Percentiles rank a stretch among this genome's conserved stretches.
Conservation (phyloP, 129 eudicot species). For the Cynara cardunculus region DNA sequence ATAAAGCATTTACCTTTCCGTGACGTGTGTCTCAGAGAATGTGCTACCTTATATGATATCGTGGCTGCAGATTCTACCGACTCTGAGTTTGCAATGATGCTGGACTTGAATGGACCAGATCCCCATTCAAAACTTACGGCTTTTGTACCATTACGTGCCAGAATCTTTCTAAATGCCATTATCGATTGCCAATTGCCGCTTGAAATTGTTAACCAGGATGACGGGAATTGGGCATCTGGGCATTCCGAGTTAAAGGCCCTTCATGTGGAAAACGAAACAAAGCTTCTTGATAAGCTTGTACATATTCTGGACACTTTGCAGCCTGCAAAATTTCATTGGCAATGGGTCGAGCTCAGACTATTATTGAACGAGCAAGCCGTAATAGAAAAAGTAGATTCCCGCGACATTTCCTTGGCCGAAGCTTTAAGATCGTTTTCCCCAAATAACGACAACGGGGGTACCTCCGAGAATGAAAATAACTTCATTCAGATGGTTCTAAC, state of each 20-base stretch:
- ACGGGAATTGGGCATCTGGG: constrained; percentile 45
- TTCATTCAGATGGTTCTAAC: constrained; percentile 75
- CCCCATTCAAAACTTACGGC: constrained; percentile 57
- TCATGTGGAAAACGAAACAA: constrained; percentile 51
- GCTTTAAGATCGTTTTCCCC: constrained; percentile 67
- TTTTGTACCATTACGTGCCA: constrained; percentile 76
- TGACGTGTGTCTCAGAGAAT: constrained; percentile 77
- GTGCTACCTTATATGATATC: constrained; percentile 61
- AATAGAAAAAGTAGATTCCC: constrained; percentile 58
- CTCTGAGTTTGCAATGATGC: constrained; percentile 69
- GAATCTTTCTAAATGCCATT: constrained; percentile 73
- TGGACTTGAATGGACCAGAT: constrained; percentile 63
- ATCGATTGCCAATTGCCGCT: constrained; percentile 72
- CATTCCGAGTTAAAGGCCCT: constrained; percentile 47
- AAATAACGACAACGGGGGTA: constrained; percentile 46
- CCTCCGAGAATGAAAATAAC: constrained; percentile 79
- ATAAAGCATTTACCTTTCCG: constrained; percentile 94
- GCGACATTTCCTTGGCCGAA: constrained; percentile 64
- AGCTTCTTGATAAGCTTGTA: constrained; percentile 65
- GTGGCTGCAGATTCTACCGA: constrained; percentile 75
- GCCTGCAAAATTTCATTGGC: constrained; percentile 98
- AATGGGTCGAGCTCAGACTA: constrained; percentile 91
- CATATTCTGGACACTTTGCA: constrained; percentile 77
- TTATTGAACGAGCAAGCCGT: constrained; percentile 79
- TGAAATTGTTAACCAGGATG: constrained; percentile 42